phyloP scores from a whole-genome alignment of 1,284 basidiomycete species.

The Athelia psychrophila region DNA sequence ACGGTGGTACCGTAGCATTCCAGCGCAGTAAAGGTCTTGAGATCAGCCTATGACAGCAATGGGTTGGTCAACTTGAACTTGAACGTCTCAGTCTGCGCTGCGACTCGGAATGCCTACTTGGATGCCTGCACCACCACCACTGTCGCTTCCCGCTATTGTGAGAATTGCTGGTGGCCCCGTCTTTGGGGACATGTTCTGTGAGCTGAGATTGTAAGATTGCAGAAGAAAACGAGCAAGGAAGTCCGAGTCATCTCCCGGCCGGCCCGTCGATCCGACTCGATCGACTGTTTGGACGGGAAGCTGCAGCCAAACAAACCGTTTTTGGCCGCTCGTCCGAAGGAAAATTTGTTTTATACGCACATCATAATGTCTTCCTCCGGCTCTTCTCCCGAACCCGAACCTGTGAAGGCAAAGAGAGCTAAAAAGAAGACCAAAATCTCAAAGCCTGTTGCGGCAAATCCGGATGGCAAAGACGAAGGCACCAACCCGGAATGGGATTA shows the following conservation, averaged over 20 bases:
- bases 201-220: too few relatives aligned
- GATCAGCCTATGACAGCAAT: conserved; percentile 59
- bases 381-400: neutral
- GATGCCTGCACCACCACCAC: neutral
- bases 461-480: conserved; percentile 44
- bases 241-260: too few relatives aligned
- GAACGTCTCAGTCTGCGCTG: neutral
- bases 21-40: conserved; percentile 83
- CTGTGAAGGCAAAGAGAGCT: neutral
- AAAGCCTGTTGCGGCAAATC: conserved; percentile 1
- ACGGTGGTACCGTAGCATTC: conserved; percentile 86
- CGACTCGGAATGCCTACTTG: neutral
- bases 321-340: too few relatives aligned
- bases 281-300: too few relatives aligned
- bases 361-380: neutral
- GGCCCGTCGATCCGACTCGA: too few relatives aligned
- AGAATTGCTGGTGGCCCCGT: conserved; percentile 38
- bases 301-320: too few relatives aligned
- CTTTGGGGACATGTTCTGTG: too few relatives aligned
- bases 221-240: too few relatives aligned
- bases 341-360: too few relatives aligned
- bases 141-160: conserved; percentile 66
- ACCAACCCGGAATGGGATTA: conserved; percentile 51
- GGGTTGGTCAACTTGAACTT: neutral
- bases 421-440: neutral